These are phyloP conservation scores for Pestalotiopsis sp. DNA, from an alignment of 2,329 filamentous ascomycete species.

Conservation along the genomic window DNA sequence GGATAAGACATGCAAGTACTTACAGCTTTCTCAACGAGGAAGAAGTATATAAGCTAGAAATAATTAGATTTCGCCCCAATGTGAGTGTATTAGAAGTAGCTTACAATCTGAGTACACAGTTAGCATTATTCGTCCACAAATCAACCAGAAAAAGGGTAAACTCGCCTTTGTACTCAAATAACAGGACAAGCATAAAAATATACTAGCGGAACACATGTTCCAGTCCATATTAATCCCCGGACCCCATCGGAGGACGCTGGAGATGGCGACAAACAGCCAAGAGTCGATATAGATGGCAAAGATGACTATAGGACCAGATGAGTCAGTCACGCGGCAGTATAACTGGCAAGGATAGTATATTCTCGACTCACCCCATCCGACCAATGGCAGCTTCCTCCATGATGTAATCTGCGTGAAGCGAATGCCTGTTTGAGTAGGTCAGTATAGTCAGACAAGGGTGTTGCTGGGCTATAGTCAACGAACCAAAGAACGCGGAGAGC, in stretches of 20 bases:
- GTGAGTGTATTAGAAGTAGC: slow-evolving; percentile 13
- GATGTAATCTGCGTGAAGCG: slow-evolving; percentile 37
- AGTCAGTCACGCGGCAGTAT: background rate
- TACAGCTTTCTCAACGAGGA: slow-evolving; percentile 66
- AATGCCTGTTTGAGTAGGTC: slow-evolving; percentile 32
- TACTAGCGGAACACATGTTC: slow-evolving; percentile 57
- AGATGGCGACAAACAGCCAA: slow-evolving; percentile 60
- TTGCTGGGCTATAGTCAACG: slow-evolving; percentile 1
- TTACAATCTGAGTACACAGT: slow-evolving; percentile 33
- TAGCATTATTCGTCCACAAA: background rate
- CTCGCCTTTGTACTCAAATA: slow-evolving; percentile 66
- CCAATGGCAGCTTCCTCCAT: slow-evolving; percentile 44
- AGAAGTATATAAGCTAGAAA: slow-evolving; percentile 59
- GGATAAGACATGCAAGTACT: no score
- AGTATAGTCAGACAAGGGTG: background rate
- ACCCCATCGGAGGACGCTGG: slow-evolving; percentile 58
- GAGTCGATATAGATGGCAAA: slow-evolving; percentile 63
- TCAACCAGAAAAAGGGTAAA: background rate
- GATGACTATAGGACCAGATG: slow-evolving; percentile 48
- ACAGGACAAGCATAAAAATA: slow-evolving; percentile 61
- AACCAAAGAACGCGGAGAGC: slow-evolving; percentile 23
- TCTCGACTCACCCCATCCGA: slow-evolving; percentile 42
- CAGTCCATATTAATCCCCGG: slow-evolving; percentile 56
- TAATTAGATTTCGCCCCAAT: background rate
- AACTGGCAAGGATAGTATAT: background rate